These are phyloP conservation scores for Cystofilobasidium capitatum DNA, from an alignment of 768 basidiomycete genomes.

Conservation along the genomic window DNA sequence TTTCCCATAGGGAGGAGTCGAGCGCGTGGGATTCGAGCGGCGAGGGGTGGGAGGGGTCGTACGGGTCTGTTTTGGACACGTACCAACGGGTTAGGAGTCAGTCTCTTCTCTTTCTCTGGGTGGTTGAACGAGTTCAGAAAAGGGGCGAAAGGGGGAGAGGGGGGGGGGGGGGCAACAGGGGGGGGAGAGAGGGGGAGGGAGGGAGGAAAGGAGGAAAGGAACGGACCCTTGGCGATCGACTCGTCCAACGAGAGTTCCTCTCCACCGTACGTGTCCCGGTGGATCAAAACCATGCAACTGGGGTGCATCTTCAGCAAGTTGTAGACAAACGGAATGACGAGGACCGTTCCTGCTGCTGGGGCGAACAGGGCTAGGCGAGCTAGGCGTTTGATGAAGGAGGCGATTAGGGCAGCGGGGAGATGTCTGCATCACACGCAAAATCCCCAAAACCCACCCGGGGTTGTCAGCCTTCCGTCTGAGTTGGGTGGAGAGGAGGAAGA, in stretches of 20 bases:
- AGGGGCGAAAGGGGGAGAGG: constrained; percentile 14
- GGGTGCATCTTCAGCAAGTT: constrained; percentile 89
- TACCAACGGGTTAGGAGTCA: background rate
- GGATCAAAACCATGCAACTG: constrained; percentile 84
- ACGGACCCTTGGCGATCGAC: constrained; percentile 28
- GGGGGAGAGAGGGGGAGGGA: background rate
- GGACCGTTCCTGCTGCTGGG: constrained; percentile 80
- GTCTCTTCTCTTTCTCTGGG: background rate
- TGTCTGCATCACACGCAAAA: too few relatives aligned
- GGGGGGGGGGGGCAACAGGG: background rate
- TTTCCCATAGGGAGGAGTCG: constrained; percentile 86
- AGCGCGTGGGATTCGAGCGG: constrained; percentile 70
- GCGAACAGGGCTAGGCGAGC: constrained; percentile 72
- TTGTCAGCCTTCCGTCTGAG: too few relatives aligned
- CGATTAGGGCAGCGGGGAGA: constrained; percentile 78
- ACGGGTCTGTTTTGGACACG: constrained; percentile 59
- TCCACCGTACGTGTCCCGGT: constrained; percentile 44
- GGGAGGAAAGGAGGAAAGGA: background rate
- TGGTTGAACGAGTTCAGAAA: background rate
- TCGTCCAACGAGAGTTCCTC: constrained; percentile 9
- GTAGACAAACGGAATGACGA: constrained; percentile 86
- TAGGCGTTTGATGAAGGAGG: constrained; percentile 87
- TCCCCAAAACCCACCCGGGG: background rate
- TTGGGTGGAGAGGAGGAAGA: background rate
- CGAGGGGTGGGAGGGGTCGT: constrained; percentile 54